Evolutionary conservation across 1,284 basidiomycete species (phyloP), one percentile per base, ranked within the genome.

Genomic region (Neonothopanus nambi): DNA sequence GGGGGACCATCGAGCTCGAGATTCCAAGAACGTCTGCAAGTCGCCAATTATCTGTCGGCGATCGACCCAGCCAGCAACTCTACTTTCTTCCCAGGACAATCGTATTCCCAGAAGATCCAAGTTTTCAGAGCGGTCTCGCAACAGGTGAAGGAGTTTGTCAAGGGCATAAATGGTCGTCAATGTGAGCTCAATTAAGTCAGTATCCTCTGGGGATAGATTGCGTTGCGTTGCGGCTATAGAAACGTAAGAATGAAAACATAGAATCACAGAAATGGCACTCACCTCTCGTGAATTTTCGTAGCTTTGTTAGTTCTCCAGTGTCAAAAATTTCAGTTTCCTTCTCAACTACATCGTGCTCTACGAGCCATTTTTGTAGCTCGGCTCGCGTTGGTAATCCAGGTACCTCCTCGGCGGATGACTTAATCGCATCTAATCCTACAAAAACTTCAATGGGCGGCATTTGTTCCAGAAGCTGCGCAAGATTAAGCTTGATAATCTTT

Each of bases 211-310:
- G 28, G 95, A 96, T 48, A 98, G 75, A 66, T 95, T 93, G 54
- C 94, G 82, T 64, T 94, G 87, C 1, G 93, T 91, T 33, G 91
- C 91, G 57, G 91, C 95, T 97, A 66, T 4, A 46, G 12, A 17
- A 26, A 23, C 28, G 43, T 43, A 4, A 28, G 18, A 5, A 47
- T 54, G 54, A 38, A 56, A 39, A 18, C 30, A 51, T 24, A 5
- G 36, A 35, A 30, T 12, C n/a, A 28, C n/a, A n/a, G n/a, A n/a
- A n/a, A n/a, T n/a, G n/a, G 33, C 44, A 71, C 82, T 57, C 63
- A 95, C 95, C 92, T 79, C 94, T 93, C 12, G 95, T 95, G 59
- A 96, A 84, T 64, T 86, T 84, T 73, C 93, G 91, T 57, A 98
- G 81, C 63, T 94, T 88, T 65, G 81, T 88, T 59, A 98, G 80